Percentiles rank a stretch among this genome's conserved stretches.
phyloP scores from a whole-genome alignment of 768 basidiomycete genomes.

The Lactifluus hygrophoroides region DNA sequence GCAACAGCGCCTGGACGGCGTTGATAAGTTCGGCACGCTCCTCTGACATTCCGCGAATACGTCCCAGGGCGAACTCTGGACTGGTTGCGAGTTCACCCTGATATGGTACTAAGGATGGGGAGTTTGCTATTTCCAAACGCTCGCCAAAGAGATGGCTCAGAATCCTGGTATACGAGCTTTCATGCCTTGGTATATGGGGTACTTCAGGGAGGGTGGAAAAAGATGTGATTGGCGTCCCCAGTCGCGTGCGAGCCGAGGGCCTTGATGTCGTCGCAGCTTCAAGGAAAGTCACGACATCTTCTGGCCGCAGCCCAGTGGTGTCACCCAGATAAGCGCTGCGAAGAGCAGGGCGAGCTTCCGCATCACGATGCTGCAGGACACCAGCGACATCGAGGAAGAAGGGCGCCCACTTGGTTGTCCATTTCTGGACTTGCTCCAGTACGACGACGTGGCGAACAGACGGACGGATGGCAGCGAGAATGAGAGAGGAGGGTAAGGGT shows the following conservation, averaged over 20 bases:
- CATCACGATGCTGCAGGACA: constrained; percentile 54
- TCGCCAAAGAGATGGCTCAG: constrained; percentile 72
- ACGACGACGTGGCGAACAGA: constrained; percentile 65
- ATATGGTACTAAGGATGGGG: constrained; percentile 58
- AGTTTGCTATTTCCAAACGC: constrained; percentile 78
- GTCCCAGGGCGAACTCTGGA: constrained; percentile 91
- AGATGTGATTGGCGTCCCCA: constrained; percentile 34
- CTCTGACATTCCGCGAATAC: constrained; percentile 75
- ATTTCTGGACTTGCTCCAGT: constrained; percentile 69
- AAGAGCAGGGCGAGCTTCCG: constrained; percentile 43
- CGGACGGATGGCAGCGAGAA: constrained; percentile 51
- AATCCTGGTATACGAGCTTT: constrained; percentile 85
- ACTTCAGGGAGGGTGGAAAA: constrained; percentile 26
- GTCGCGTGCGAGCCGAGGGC: constrained; percentile 36
- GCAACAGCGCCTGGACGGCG: constrained; percentile 59
- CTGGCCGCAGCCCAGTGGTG: constrained; percentile 29
- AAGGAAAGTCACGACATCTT: constrained; percentile 46
- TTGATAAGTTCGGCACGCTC: constrained; percentile 59
- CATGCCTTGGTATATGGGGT: constrained; percentile 80
- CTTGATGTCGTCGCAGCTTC: constrained; percentile 33
- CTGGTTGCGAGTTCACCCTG: constrained; percentile 73
- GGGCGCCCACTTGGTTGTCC: constrained; percentile 81
- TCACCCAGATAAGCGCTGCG: constrained; percentile 58
- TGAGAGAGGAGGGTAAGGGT: constrained; percentile 51
- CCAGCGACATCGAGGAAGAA: constrained; percentile 75